Conservation (phyloP, 306 rosid genomes). For the Hylodesmum podocarpum region DNA sequence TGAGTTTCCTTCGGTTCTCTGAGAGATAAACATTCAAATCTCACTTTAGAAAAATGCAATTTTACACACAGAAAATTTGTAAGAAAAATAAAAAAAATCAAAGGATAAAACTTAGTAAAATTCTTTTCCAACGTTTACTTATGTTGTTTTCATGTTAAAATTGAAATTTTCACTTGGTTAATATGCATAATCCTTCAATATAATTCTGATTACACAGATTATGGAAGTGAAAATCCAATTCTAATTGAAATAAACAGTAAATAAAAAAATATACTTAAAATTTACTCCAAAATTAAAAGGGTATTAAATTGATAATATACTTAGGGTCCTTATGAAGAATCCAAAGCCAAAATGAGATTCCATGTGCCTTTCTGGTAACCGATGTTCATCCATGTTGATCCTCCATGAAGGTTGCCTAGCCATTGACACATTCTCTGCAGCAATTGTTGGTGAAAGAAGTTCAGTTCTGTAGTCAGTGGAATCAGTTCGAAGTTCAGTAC, state of each 20-base stretch:
- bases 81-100: background rate
- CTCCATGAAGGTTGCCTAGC: slow-evolving; percentile 76
- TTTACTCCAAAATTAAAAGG: too few species aligned
- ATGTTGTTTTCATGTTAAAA: too few species aligned
- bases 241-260: too few species aligned
- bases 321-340: slow-evolving; percentile 45
- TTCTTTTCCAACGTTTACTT: too few species aligned
- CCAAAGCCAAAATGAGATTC: slow-evolving; percentile 57
- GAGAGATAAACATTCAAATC: slow-evolving; percentile 2
- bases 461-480: slow-evolving; percentile 66
- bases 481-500: slow-evolving; percentile 45
- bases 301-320: slow-evolving; percentile 29
- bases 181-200: too few species aligned
- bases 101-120: too few species aligned
- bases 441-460: slow-evolving; percentile 65
- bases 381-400: slow-evolving; percentile 67
- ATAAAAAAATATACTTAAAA: too few species aligned
- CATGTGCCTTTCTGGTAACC: slow-evolving; percentile 50
- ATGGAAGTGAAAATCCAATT: too few species aligned
- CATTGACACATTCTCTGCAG: slow-evolving; percentile 38
- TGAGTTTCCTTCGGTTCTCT: slow-evolving; percentile 67
- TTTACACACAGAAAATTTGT: background rate
- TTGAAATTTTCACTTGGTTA: too few species aligned
- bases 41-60: background rate
- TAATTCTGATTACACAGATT: too few species aligned